phyloP scores from a whole-genome alignment of 495 filamentous ascomycete species.

The Hamigera avellanea region DNA sequence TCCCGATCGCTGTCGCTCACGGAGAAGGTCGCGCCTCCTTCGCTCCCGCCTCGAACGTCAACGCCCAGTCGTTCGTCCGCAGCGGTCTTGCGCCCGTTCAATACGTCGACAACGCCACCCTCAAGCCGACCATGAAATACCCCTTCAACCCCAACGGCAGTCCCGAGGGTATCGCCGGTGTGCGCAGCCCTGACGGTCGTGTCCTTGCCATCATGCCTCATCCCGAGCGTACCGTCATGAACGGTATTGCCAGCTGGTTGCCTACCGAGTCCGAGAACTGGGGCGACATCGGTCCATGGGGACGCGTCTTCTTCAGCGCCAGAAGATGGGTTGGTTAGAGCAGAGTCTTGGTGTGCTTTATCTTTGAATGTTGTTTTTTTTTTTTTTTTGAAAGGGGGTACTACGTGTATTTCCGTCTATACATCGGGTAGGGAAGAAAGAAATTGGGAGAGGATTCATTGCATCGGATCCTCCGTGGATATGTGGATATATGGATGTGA shows the following conservation, averaged over 20 bases:
- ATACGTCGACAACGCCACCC: constrained; percentile 70
- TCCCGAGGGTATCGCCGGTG: constrained; percentile 73
- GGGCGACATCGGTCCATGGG: constrained; percentile 87
- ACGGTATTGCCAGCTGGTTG: constrained; percentile 67
- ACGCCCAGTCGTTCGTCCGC: constrained; percentile 40
- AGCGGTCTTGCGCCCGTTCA: constrained; percentile 58
- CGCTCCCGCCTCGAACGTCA: constrained; percentile 25
- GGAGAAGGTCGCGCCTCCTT: constrained; percentile 86
- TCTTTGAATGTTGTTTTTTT: too few relatives aligned
- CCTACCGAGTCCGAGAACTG: constrained; percentile 56
- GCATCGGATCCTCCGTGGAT: too few relatives aligned
- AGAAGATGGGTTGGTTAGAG: constrained; percentile 83
- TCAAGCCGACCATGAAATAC: constrained; percentile 65
- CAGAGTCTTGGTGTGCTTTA: constrained; percentile 5
- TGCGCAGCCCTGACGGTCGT: constrained; percentile 69
- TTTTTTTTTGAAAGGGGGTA: not conserved
- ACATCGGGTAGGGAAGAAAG: too few relatives aligned
- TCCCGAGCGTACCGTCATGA: constrained; percentile 83
- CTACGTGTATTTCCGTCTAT: too few relatives aligned
- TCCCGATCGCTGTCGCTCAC: constrained; percentile 86
- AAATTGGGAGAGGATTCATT: too few relatives aligned
- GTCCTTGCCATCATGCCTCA: constrained; percentile 95
- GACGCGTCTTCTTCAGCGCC: constrained; percentile 64
- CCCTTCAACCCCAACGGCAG: constrained; percentile 93
- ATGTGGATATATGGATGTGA: too few relatives aligned